A percentile compares a stretch with the other conserved stretches of the same genome.
phyloP scores from a whole-genome alignment of 208 protist genomes.

The Trypanosoma lewisi region DNA sequence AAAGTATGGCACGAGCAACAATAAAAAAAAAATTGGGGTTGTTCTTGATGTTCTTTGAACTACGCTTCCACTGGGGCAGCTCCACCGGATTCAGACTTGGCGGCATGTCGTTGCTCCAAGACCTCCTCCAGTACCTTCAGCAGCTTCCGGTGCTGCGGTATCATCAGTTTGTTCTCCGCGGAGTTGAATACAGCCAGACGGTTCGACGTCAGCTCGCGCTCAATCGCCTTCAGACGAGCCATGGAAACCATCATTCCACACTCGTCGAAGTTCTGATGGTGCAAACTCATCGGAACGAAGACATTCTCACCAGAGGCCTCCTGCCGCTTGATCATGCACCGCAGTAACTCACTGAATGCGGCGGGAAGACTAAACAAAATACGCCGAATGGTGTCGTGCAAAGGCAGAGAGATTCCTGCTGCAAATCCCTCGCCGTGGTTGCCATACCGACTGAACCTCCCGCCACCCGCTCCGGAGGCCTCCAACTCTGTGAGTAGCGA shows the following conservation, averaged over 20 bases:
- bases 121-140: conserved; percentile 70
- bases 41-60: neutral
- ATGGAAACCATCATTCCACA: conserved; percentile 66
- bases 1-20: no score
- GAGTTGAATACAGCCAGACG: conserved; percentile 72
- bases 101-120: conserved; percentile 32
- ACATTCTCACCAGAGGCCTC: conserved; percentile 62
- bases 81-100: neutral
- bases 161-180: conserved; percentile 69
- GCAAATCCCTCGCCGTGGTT: conserved; percentile 5
- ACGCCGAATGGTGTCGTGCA: conserved; percentile 80
- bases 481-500: conserved; percentile 59
- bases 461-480: conserved; percentile 23
- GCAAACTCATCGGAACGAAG: conserved; percentile 52
- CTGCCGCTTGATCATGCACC: conserved; percentile 60
- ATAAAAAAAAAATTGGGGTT: conserved; percentile 7
- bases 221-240: conserved; percentile 60
- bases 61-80: conserved; percentile 20
- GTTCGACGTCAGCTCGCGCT: conserved; percentile 82
- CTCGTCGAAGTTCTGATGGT: conserved; percentile 57
- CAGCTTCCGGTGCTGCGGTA: conserved; percentile 62
- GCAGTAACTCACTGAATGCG: conserved; percentile 61
- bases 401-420: conserved; percentile 27
- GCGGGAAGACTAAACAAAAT: conserved; percentile 71
- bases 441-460: conserved; percentile 5